Evolutionary conservation across 2,329 filamentous ascomycete genomes (phyloP), one percentile per base, ranked within the genome.

Genomic region (Fusarium mundagurra): DNA sequence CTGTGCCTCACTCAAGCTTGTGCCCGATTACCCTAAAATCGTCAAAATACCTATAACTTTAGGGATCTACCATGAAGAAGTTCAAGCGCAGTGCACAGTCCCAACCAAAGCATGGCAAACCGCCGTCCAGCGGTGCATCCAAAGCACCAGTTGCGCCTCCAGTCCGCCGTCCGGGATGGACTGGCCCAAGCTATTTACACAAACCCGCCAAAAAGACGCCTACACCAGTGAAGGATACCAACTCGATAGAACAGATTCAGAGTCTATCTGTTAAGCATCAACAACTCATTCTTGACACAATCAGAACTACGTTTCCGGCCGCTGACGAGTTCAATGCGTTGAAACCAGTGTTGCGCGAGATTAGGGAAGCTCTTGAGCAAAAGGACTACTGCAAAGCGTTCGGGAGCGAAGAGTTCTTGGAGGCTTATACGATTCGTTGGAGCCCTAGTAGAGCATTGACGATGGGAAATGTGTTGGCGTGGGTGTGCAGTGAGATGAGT

Each of bases 41-140:
- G 10, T 59, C 27, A 34, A 27, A 34, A 33, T 50, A 7, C 5
- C 22, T 17, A 22, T 9, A 4, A 4, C 6, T 8, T 4, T 6
- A 4, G 24, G 4, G 11, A 33, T 18, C 1, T 3, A 33, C 5
- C 3, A 67, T 67, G 65, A 47, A 22, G 2, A 61, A 68, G 17
- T 68, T 67, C 29, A 67, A 61, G 22, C 65, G 65, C 9, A 31
- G 53, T 22, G 63, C 65, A 22, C 65, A 68, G 11, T 68, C 65
- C 3, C 65, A 68, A 10, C 65, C 65, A 54, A 68, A 68, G 31
- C 65, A 68, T 22, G 65, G 63, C 11, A 53, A 54, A 33, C 63
- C 65, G 16, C 8, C 22, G 2, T 20, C 29, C 5, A 68, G 65
- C 39, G 34, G 65, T 18, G 63, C 65, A 48, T 68, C 65, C 10